Evolutionary conservation across 768 basidiomycete genomes (phyloP).

Genomic region (Pilatotrama ljubarskyi): DNA sequence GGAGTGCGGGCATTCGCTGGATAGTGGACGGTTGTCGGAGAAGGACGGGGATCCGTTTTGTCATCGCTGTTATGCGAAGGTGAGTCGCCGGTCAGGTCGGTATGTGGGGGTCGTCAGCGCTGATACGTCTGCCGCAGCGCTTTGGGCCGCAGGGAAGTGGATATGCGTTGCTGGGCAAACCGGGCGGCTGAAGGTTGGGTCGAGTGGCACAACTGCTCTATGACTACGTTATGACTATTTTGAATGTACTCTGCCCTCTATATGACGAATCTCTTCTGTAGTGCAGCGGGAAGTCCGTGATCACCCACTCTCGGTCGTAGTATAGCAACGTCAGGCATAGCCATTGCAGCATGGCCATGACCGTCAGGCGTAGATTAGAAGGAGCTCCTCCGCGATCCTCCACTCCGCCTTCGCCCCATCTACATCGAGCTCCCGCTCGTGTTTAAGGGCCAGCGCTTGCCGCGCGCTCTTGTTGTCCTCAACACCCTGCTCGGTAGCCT

Average conservation of each 20-base stretch:
- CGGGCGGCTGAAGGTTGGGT: conserved; percentile 38
- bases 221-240: conserved; percentile 6
- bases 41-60: conserved; percentile 75
- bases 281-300: neutral
- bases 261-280: neutral
- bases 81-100: conserved; percentile 21
- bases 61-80: conserved; percentile 73
- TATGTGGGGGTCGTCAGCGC: neutral
- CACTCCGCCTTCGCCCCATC: conserved; percentile 68
- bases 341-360: neutral
- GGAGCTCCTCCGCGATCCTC: conserved; percentile 52
- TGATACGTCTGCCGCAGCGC: conserved; percentile 41
- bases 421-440: conserved; percentile 58
- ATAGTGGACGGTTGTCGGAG: conserved; percentile 71
- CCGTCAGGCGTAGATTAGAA: conserved; percentile 45
- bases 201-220: neutral
- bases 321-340: too few relatives aligned
- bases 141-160: conserved; percentile 75
- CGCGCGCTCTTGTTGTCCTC: conserved; percentile 23
- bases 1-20: conserved; percentile 67
- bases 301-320: too few relatives aligned
- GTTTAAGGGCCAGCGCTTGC: conserved; percentile 52
- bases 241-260: neutral
- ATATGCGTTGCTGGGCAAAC: conserved; percentile 66
- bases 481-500: neutral